These are phyloP conservation scores for Myxozyma kluyveri DNA, from an alignment of 805 yeast species.

Conservation along the genomic window DNA sequence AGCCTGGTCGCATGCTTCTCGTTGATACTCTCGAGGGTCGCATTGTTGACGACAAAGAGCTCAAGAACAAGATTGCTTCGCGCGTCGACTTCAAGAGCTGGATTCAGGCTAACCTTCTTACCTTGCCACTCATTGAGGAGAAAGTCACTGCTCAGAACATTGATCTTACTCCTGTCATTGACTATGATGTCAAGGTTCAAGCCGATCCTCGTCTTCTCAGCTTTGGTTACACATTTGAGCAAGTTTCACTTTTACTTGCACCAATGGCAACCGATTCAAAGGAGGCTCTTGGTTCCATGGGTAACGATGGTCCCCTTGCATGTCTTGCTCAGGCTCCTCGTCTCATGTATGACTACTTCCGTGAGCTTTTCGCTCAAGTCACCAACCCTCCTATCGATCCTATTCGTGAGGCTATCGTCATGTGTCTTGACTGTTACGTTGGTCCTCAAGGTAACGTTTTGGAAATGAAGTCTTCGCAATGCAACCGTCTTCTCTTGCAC, in stretches of 20 bases:
- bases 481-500: slow-evolving; percentile 77
- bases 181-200: slow-evolving; percentile 50
- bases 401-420: slow-evolving; percentile 91
- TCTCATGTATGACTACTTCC: slow-evolving; percentile 86
- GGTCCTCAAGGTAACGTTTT: slow-evolving; percentile 98
- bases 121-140: slow-evolving; percentile 68
- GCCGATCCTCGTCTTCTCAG: slow-evolving; percentile 80
- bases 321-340: slow-evolving; percentile 92
- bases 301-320: slow-evolving; percentile 94
- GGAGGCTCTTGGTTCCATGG: slow-evolving; percentile 97
- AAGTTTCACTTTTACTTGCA: slow-evolving; percentile 72
- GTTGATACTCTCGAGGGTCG: slow-evolving; percentile 92
- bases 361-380: slow-evolving; percentile 95
- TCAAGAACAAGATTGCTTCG: slow-evolving; percentile 73
- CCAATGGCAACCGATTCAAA: slow-evolving; percentile 94
- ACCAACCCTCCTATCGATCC: slow-evolving; percentile 99
- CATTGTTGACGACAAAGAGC: slow-evolving; percentile 88
- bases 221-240: slow-evolving; percentile 93
- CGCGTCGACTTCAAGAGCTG: slow-evolving; percentile 91
- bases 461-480: slow-evolving; percentile 89
- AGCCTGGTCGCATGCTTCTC: slow-evolving; percentile 93
- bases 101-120: slow-evolving; percentile 82
- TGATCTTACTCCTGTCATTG: slow-evolving; percentile 30
- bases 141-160: slow-evolving; percentile 49
- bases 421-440: slow-evolving; percentile 94